Base-by-base conservation (phyloP, 2,329 filamentous ascomycete species). In the Sporothrix variecibatus region DNA sequence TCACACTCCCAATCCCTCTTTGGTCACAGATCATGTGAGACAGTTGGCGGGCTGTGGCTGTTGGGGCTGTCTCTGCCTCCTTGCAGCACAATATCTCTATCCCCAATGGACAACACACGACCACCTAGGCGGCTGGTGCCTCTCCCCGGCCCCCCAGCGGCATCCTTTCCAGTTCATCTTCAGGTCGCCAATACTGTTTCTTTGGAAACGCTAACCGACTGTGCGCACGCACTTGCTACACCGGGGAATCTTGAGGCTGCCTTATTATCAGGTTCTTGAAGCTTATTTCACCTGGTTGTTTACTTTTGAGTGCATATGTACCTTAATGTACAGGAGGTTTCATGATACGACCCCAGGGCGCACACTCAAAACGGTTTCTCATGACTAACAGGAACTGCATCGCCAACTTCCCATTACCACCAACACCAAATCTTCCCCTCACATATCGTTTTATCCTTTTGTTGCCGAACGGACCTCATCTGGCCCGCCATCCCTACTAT, bases 311-410 rank as follows among this genome's bases (percentile, higher is more conserved):
- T 34, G 56, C 23, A 7, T 20, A 23, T 20, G 51, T 20, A 20
- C 17, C 9, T 12, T 28, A 23, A 23, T 64, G 28, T 38, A 15
- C 20, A 23, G 17, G 34, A 38, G 17, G 58, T 23, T 7, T 17
- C 53, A 23, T 64, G 58, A 40, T 64, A 40, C 58, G 58, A 38
- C 31, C 9, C 26, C 31, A 38, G 20, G 8, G 31, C 23, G 28
- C 34, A 40, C 34, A 28, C 56, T 58, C 26, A 31, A 11, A 31
- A 60, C 58, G 11, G 7, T 40, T 64, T n/a, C 20, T 9, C 58
- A 40, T 64, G 20, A 23, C 58, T 64, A 64, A 40, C 58, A 40
- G 20, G 58, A 64, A 64, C 58, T 38, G n/a, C 31, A 64, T 40
- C 34, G n/a, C 8, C 17, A 64, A 64, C 31, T 31, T 3, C n/a